Base-by-base conservation (phyloP, 2,329 filamentous ascomycete genomes). In the Phialophora macrospora region DNA sequence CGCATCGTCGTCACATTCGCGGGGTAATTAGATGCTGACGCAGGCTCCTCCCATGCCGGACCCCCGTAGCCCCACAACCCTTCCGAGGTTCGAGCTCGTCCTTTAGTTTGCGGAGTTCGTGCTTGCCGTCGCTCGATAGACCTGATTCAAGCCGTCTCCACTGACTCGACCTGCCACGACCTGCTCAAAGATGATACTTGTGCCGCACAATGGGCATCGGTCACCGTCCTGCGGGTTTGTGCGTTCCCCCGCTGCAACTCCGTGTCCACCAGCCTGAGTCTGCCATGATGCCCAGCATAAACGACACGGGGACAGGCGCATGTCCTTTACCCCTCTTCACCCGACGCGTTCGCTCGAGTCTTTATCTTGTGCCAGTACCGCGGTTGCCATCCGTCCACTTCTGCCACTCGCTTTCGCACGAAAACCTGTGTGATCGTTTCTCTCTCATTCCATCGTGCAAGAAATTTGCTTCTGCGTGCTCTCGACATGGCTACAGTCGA, bases 401-500 rank as follows among this genome's bases (percentile, higher is more conserved):
- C 38, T 44, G 38, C 38, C n/a, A n/a, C 2, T 44, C 17, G n/a
- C 17, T 2, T n/a, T n/a, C 17, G 38, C 17, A 20, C 14, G 3
- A n/a, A 44, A 17, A n/a, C 17, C 38, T n/a, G 38, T n/a, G 38
- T 44, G 38, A n/a, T 44, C 38, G 22, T 4, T 24, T 26, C 48
- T 20, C n/a, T 54, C 54, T 57, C 52, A 30, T 46, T 57, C 38
- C 54, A 38, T 34, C 24, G 8, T 51, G n/a, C 24, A 44, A 20
- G 28, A 26, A 41, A 28, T 5, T 54, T 48, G 17, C 26, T 62
- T 54, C 38, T 32, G 17, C 12, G 30, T 30, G 28, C 41, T 55
- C 38, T 52, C 62, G 73, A 52, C 6, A 79, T 79, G 78, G 69
- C 74, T 63, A 69, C 71, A n/a, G 70, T 77, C 41, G 77, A 81